Percentiles rank a stretch among this genome's conserved stretches.
Conservation (phyloP, 2,329 filamentous ascomycete species). For the Rutstroemia sp. region DNA sequence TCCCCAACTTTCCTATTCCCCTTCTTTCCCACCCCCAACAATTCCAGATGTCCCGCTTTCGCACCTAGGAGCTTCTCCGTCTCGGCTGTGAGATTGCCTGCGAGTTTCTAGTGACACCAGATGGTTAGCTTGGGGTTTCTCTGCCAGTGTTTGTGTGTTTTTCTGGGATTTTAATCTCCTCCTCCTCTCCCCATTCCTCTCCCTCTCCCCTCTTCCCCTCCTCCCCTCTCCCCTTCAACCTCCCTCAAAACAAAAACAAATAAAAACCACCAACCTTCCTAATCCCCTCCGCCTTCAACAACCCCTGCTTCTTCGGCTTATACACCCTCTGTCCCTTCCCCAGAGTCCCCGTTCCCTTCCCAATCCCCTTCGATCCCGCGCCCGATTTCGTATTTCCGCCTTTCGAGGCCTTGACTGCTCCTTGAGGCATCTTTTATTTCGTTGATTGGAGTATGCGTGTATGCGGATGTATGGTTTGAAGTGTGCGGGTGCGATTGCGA, state of each 20-base stretch:
- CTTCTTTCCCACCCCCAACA: slow-evolving; percentile 60
- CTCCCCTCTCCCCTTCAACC: not conserved
- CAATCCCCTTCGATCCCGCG: not conserved
- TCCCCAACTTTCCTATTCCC: slow-evolving; percentile 35
- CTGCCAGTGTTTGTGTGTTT: too few species aligned
- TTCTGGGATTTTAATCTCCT: too few species aligned
- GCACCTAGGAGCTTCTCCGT: slow-evolving; percentile 62
- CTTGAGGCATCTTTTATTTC: slow-evolving; percentile 27
- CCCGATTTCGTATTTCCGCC: not conserved
- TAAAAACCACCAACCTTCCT: slow-evolving; percentile 42
- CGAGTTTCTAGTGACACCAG: slow-evolving; percentile 42
- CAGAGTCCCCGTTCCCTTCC: slow-evolving; percentile 28
- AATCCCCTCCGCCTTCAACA: slow-evolving; percentile 54
- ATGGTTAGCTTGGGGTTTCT: slow-evolving; percentile 3
- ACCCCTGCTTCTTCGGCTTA: slow-evolving; percentile 55
- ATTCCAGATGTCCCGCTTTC: slow-evolving; percentile 62
- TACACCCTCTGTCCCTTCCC: slow-evolving; percentile 55
- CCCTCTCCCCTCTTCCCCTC: not conserved
- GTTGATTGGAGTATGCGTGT: too few species aligned
- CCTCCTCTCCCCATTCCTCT: not conserved
- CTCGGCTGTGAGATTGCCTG: slow-evolving; percentile 52
- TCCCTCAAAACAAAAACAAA: not conserved
- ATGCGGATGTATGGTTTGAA: too few species aligned
- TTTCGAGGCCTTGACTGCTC: slow-evolving; percentile 27
- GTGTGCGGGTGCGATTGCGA: too few species aligned